Evolutionary conservation across 1,284 basidiomycete species (phyloP).

Genomic region (Apiotrichum porosum): DNA sequence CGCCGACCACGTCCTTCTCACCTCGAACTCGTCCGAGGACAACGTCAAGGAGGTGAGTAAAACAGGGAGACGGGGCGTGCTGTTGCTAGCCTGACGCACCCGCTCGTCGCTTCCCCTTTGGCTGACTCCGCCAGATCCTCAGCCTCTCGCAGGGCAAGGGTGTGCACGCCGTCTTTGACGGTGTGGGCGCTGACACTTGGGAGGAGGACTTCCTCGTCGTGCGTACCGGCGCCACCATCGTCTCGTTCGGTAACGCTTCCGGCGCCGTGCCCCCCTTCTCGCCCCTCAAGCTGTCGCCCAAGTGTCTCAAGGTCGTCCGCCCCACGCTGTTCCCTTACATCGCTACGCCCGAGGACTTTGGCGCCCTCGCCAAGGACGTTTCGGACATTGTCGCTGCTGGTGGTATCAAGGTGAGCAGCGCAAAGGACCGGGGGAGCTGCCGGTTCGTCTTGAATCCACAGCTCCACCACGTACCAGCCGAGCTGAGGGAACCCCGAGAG

Average conservation of each 20-base stretch:
- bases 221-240: slow-evolving; percentile 66
- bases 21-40: slow-evolving; percentile 56
- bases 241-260: slow-evolving; percentile 85
- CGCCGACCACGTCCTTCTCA: slow-evolving; percentile 80
- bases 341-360: slow-evolving; percentile 64
- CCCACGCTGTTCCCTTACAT: slow-evolving; percentile 62
- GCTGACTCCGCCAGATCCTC: slow-evolving; percentile 56
- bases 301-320: slow-evolving; percentile 75
- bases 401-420: slow-evolving; percentile 55
- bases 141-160: slow-evolving; percentile 74
- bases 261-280: slow-evolving; percentile 55
- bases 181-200: slow-evolving; percentile 91
- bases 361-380: slow-evolving; percentile 62
- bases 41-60: slow-evolving; percentile 58
- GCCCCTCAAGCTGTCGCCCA: slow-evolving; percentile 67
- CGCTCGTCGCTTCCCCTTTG: neutral
- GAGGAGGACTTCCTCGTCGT: slow-evolving; percentile 76
- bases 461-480: no score
- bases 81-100: no score
- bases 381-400: slow-evolving; percentile 62
- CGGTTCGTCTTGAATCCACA: no score
- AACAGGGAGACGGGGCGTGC: no score
- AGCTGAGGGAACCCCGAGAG: no score
- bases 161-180: slow-evolving; percentile 80
- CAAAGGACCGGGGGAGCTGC: no score